Conservation (phyloP, 768 basidiomycete genomes). For the Termitomyces sp. region DNA sequence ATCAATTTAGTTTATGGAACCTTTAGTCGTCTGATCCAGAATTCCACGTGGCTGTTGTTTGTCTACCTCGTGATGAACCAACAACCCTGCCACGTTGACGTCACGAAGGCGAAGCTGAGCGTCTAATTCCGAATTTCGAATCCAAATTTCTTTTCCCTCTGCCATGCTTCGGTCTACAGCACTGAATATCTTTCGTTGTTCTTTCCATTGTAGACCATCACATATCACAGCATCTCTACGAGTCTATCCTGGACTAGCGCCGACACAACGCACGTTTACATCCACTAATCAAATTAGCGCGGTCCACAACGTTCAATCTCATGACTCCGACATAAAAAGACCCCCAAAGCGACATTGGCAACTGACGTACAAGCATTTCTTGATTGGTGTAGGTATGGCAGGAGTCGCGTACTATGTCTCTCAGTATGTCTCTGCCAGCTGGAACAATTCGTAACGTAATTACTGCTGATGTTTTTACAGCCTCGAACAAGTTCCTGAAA, state of each 20-base stretch:
- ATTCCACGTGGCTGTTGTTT: no score
- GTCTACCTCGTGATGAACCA: no score
- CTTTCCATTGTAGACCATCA: no score
- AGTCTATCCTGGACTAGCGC: neutral
- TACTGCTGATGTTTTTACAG: slow-evolving; percentile 35
- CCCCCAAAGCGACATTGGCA: neutral
- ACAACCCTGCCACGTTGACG: no score
- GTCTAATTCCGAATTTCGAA: no score
- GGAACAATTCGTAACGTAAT: neutral
- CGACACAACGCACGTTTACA: slow-evolving; percentile 2
- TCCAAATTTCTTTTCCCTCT: no score
- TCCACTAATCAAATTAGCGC: neutral
- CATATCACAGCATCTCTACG: neutral
- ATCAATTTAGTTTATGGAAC: no score
- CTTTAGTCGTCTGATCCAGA: no score
- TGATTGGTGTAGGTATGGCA: slow-evolving; percentile 6
- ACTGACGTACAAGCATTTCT: neutral
- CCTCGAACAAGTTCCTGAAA: slow-evolving; percentile 82
- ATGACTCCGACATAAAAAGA: no score
- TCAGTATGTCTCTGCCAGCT: slow-evolving; percentile 22
- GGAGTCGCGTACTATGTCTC: slow-evolving; percentile 27
- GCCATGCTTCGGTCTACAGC: neutral
- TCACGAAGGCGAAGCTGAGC: no score
- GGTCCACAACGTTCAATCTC: slow-evolving; percentile 2
- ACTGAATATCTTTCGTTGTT: neutral